These are phyloP conservation scores for Margaritispora aquatica DNA, from an alignment of 495 filamentous ascomycete genomes.

Conservation along the genomic window DNA sequence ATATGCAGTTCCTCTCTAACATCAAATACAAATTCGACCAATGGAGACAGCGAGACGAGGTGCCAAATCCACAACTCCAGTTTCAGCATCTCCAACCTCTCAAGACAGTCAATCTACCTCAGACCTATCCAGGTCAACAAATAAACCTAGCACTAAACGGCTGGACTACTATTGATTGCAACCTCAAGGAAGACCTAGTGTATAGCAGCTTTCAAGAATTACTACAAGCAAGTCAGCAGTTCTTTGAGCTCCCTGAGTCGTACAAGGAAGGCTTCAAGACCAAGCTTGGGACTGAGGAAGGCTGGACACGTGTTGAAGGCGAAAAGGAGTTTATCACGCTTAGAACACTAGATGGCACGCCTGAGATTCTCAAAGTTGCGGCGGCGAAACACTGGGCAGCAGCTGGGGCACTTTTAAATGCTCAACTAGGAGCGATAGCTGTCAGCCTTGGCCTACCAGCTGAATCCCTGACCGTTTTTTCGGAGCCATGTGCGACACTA, in stretches of 20 bases:
- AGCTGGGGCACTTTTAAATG: conserved; percentile 7
- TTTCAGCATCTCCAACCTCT: conserved; percentile 2
- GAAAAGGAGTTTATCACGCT: conserved; percentile 19
- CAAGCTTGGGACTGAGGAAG: conserved; percentile 10
- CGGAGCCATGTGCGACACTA: conserved; percentile 6
- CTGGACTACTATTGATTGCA: conserved; percentile 3
- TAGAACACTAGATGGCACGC: conserved; percentile 8
- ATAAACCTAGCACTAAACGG: conserved; percentile 4
- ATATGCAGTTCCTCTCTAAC: neutral
- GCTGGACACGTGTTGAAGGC: conserved; percentile 13
- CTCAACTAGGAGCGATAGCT: neutral
- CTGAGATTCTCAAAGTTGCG: conserved; percentile 4
- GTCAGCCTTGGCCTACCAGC: conserved; percentile 8
- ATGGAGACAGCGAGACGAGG: neutral
- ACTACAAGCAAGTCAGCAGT: conserved; percentile 7
- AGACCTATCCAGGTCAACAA: conserved; percentile 1
- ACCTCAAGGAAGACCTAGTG: neutral
- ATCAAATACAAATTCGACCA: neutral
- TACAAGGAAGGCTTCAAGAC: conserved; percentile 14
- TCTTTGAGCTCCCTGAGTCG: conserved; percentile 10
- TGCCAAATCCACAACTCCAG: neutral
- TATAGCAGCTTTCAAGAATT: conserved; percentile 3
- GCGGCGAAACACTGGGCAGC: conserved; percentile 2
- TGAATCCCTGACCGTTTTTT: conserved; percentile 6
- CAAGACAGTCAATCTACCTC: conserved; percentile 2